Base-by-base conservation (phyloP, 768 basidiomycete species). In the Boletus rex-veris region DNA sequence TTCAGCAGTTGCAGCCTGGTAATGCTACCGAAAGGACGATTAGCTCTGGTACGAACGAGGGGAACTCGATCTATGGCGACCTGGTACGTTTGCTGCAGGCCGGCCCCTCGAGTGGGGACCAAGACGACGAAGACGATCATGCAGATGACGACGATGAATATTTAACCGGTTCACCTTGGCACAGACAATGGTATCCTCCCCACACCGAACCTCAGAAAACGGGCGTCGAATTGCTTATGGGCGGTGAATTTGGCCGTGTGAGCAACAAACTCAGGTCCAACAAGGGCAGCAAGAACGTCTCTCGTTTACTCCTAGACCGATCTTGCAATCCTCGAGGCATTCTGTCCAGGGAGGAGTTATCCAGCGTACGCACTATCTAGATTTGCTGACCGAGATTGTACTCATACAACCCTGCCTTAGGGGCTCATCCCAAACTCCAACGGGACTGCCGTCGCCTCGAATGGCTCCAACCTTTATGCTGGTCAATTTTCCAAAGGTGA, bases 401-500 rank as follows among this genome's bases (percentile, higher is more conserved):
- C 50, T 58, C 38, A 57, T 52, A 28, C 26, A 42, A 42, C 7
- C 15, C 14, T 11, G 5, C 19, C 39, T 11, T 58, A 95, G 90
- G 76, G 80, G 47, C 71, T 90, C 31, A 69, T 93, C 10, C 92
- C 92, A 0, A 95, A 93, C 58, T 79, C 85, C 10, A 80, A 81
- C 60, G 92, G 92, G 15, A 87, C 87, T 4, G 82, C 88, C 3
- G 91, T 95, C 0, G 87, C 89, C 3, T 75, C 77, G 37, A 88
- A 88, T 63, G 74, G 74, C 8, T 73, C 82, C 26, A 93, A 92
- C 56, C 81, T 91, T 37, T 96, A 96, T 65, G 86, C 83, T 5
- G 93, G 88, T 0, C 91, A 92, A 67, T 95, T 83, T 68, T 92
- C 90, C 11, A 77, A 78, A 62, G 86, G 89, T 88, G 55, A 50